Percentiles rank a stretch among this genome's conserved stretches.
Evolutionary conservation across 306 rosid genomes (phyloP).

Genomic region (Prunus davidiana): DNA sequence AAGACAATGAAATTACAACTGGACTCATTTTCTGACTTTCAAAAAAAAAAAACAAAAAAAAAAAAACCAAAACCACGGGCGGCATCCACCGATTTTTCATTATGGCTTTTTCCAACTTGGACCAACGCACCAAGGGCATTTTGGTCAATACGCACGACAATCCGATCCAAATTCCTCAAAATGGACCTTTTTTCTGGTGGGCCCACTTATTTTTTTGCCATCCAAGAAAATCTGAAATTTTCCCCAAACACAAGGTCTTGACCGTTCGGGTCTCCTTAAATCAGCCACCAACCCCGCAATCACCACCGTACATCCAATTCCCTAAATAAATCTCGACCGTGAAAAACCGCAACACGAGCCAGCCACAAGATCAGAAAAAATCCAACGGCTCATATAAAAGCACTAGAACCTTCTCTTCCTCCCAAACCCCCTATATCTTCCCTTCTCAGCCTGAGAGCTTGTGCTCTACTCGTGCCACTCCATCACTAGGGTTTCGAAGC

Average conservation of each 20-base stretch:
- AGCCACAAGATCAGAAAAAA: slow-evolving; percentile 20
- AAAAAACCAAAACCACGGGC: neutral
- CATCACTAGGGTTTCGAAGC: slow-evolving; percentile 13
- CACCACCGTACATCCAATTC: neutral
- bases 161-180: neutral
- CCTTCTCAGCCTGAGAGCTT: neutral
- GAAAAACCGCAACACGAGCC: neutral
- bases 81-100: neutral
- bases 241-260: slow-evolving; percentile 7
- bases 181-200: neutral
- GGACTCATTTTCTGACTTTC: too few species aligned
- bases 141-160: neutral
- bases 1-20: too few species aligned
- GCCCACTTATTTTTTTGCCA: neutral
- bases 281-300: slow-evolving; percentile 14
- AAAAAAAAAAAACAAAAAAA: too few species aligned
- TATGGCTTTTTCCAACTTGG: neutral
- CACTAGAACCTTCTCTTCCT: slow-evolving; percentile 34
- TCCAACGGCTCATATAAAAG: slow-evolving; percentile 30
- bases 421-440: neutral
- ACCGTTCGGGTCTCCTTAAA: neutral
- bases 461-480: slow-evolving; percentile 33
- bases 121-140: slow-evolving; percentile 3
- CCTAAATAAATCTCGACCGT: slow-evolving; percentile 21
- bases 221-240: slow-evolving; percentile 5